A percentile compares a stretch with the other conserved stretches of the same genome.
phyloP scores from a whole-genome alignment of 257 asterid species.

The Coffea canephora region DNA sequence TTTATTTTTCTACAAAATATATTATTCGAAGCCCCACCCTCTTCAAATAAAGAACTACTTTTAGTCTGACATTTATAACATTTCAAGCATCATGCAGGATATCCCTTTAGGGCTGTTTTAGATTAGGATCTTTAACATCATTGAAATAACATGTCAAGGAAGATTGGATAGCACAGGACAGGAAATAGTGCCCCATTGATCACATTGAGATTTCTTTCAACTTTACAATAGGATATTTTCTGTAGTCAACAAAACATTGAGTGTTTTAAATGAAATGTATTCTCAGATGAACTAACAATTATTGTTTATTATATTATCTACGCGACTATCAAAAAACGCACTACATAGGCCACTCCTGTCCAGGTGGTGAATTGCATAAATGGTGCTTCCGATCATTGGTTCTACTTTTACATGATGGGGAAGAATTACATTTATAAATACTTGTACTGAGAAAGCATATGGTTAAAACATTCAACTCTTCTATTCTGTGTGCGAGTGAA shows the following conservation, averaged over 20 bases:
- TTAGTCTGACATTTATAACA: neutral
- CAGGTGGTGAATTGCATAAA: neutral
- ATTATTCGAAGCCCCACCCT: neutral
- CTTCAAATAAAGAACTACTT: neutral
- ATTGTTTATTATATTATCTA: neutral
- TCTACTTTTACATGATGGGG: neutral
- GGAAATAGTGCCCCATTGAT: neutral
- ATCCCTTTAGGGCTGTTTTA: neutral
- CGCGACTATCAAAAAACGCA: neutral
- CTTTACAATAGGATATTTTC: neutral
- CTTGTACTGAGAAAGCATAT: neutral
- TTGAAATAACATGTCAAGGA: neutral
- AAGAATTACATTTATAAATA: neutral
- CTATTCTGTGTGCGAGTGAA: neutral
- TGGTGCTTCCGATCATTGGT: neutral
- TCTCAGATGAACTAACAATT: neutral
- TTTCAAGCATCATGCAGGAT: neutral
- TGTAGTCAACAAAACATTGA: neutral
- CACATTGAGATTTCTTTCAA: neutral
- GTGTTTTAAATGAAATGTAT: neutral
- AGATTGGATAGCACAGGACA: neutral
- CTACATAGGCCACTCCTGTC: neutral
- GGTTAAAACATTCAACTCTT: neutral
- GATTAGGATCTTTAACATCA: neutral
- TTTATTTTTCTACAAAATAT: neutral